Evolutionary conservation across 1,139 yeast species (phyloP).

Genomic region (Zygoascus hellenicus): DNA sequence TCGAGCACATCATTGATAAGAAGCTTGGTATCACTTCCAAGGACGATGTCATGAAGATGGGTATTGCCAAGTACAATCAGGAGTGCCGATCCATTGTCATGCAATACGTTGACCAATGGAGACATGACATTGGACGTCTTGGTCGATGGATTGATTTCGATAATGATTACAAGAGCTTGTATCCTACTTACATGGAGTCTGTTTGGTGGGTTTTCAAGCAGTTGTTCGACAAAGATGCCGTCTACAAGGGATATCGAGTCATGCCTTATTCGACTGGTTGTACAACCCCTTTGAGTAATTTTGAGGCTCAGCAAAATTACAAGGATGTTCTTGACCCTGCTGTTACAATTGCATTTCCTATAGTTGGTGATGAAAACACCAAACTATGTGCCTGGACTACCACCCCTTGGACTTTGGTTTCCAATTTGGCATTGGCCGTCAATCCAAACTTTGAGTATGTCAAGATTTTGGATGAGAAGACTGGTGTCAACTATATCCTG

Average conservation of each 20-base stretch:
- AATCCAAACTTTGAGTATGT: conserved; percentile 87
- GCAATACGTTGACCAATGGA: conserved; percentile 96
- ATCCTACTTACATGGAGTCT: conserved; percentile 95
- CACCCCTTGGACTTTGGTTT: conserved; percentile 98
- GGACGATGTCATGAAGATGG: conserved; percentile 89
- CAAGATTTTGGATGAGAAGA: conserved; percentile 84
- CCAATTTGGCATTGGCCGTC: conserved; percentile 87
- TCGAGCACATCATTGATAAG: conserved; percentile 98
- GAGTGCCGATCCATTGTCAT: conserved; percentile 96
- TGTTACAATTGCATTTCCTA: conserved; percentile 83
- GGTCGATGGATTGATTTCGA: conserved; percentile 99
- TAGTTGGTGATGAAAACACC: conserved; percentile 73
- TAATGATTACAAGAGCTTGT: conserved; percentile 94
- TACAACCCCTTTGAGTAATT: conserved; percentile 93
- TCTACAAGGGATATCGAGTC: conserved; percentile 90
- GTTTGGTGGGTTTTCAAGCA: conserved; percentile 99
- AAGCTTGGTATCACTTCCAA: conserved; percentile 88
- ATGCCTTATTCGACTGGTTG: conserved; percentile 99
- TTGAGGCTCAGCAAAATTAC: conserved; percentile 97
- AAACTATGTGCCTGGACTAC: conserved; percentile 96
- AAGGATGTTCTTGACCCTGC: conserved; percentile 98
- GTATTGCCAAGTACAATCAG: conserved; percentile 85
- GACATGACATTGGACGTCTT: conserved; percentile 81
- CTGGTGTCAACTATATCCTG: conserved; percentile 71
- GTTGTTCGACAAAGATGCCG: conserved; percentile 75